Evolutionary conservation across 2,329 filamentous ascomycete genomes (phyloP).

Genomic region (Hypoxylon sp.): DNA sequence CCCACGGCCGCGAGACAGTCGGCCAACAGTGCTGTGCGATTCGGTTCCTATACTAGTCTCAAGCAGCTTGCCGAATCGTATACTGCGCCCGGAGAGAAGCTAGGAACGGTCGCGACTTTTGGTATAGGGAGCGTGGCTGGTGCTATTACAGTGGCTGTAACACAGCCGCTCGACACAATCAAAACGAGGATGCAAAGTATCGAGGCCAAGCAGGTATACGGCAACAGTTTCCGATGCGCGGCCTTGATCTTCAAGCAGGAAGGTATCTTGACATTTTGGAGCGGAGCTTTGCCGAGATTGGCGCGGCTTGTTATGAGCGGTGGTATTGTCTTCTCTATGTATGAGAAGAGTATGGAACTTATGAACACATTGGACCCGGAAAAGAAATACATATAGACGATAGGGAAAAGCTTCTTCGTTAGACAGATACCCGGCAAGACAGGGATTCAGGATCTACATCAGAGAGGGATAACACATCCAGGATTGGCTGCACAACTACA

Average conservation of each 20-base stretch:
- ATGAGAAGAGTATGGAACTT: slow-evolving; percentile 95
- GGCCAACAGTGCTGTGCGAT: slow-evolving; percentile 92
- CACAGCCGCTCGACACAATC: slow-evolving; percentile 86
- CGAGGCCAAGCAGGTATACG: slow-evolving; percentile 84
- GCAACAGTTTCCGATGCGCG: slow-evolving; percentile 89
- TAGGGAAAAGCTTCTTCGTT: slow-evolving; percentile 25
- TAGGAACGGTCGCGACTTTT: slow-evolving; percentile 89
- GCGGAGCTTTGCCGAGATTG: slow-evolving; percentile 88
- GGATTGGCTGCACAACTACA: not conserved
- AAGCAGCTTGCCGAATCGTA: slow-evolving; percentile 94
- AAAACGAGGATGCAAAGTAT: slow-evolving; percentile 99
- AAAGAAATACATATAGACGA: slow-evolving; percentile 79
- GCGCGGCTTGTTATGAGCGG: slow-evolving; percentile 90
- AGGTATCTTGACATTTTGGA: slow-evolving; percentile 92
- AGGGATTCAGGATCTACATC: slow-evolving; percentile 6
- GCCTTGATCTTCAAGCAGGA: slow-evolving; percentile 89
- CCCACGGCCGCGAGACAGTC: slow-evolving; percentile 95
- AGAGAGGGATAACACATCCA: not conserved
- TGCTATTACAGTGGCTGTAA: slow-evolving; percentile 87
- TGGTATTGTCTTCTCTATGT: slow-evolving; percentile 98
- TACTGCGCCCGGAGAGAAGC: slow-evolving; percentile 93
- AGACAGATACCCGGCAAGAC: slow-evolving; percentile 46
- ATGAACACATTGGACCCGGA: slow-evolving; percentile 87
- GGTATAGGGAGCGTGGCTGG: slow-evolving; percentile 91
- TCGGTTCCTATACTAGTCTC: slow-evolving; percentile 90